These are phyloP conservation scores for grape (Vitis vinifera) DNA, from an alignment of 164 flowering plant species.

Conservation along the genomic window DNA sequence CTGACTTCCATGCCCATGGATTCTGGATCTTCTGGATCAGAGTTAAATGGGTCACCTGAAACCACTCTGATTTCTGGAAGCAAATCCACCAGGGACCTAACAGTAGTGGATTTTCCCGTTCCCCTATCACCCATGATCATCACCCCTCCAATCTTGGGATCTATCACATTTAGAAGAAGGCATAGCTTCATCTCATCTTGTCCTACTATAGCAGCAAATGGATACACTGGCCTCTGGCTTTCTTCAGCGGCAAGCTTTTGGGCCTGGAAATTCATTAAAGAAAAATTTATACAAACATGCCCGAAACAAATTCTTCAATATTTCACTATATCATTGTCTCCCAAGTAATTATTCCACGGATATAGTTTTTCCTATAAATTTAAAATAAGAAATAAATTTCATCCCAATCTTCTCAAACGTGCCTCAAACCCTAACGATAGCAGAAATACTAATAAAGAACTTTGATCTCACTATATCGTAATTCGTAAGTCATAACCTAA, in stretches of 20 bases:
- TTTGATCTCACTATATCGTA: neutral
- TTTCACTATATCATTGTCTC: neutral
- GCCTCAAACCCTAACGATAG: neutral
- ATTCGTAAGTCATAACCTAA: neutral
- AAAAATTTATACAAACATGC: too few relatives aligned
- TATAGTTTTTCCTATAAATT: too few relatives aligned
- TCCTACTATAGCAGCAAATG: slow-evolving; percentile 94
- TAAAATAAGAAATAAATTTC: too few relatives aligned
- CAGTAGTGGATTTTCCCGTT: slow-evolving; percentile 94
- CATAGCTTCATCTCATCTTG: slow-evolving; percentile 98
- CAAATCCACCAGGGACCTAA: slow-evolving; percentile 86
- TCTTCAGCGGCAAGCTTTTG: slow-evolving; percentile 50
- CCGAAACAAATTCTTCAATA: too few relatives aligned
- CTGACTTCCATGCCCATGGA: slow-evolving; percentile 87
- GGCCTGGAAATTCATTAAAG: slow-evolving; percentile 43
- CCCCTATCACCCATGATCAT: slow-evolving; percentile 99
- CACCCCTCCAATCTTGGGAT: slow-evolving; percentile 97
- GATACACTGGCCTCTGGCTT: slow-evolving; percentile 90
- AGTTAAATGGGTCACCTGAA: slow-evolving; percentile 83
- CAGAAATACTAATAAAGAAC: neutral
- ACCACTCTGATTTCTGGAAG: slow-evolving; percentile 90
- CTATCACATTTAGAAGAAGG: slow-evolving; percentile 88
- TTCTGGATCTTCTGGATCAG: slow-evolving; percentile 92
- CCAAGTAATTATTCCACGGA: too few relatives aligned
- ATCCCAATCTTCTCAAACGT: too few relatives aligned